phyloP scores from a whole-genome alignment of 2,329 filamentous ascomycete species.

The Triangularia setosa region DNA sequence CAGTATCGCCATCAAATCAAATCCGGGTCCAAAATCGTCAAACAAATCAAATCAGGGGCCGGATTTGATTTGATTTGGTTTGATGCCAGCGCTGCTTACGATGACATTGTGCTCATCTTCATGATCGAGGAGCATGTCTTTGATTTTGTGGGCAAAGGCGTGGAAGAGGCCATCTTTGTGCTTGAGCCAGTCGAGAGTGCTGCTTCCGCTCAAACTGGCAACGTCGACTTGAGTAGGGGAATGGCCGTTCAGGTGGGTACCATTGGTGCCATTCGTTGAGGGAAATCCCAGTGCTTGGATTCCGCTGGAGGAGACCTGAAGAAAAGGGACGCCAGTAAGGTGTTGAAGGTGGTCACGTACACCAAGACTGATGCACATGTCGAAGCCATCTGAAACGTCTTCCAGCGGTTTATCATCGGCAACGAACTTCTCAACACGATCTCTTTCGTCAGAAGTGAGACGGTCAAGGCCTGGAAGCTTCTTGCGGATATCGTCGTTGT shows the following conservation, averaged over 20 bases:
- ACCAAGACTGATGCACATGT: slow-evolving; percentile 6
- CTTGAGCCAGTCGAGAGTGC: not conserved
- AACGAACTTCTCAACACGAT: slow-evolving; percentile 7
- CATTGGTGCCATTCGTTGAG: not conserved
- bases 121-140: slow-evolving; percentile 1
- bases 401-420: slow-evolving; percentile 2
- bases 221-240: not conserved
- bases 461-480: slow-evolving; percentile 2
- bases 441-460: slow-evolving; percentile 1
- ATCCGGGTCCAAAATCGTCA: no score
- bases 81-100: no score
- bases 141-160: slow-evolving; percentile 2
- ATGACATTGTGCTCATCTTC: not conserved
- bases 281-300: not conserved
- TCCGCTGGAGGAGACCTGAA: not conserved
- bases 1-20: no score
- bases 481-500: slow-evolving; percentile 5
- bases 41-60: no score
- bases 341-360: slow-evolving; percentile 4
- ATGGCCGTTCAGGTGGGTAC: not conserved
- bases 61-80: no score
- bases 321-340: not conserved
- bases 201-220: not conserved
- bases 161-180: slow-evolving; percentile 1
- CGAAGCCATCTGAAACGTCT: slow-evolving; percentile 4